Conservation (phyloP, 1,284 basidiomycete genomes). For the Tremellales sp. region DNA sequence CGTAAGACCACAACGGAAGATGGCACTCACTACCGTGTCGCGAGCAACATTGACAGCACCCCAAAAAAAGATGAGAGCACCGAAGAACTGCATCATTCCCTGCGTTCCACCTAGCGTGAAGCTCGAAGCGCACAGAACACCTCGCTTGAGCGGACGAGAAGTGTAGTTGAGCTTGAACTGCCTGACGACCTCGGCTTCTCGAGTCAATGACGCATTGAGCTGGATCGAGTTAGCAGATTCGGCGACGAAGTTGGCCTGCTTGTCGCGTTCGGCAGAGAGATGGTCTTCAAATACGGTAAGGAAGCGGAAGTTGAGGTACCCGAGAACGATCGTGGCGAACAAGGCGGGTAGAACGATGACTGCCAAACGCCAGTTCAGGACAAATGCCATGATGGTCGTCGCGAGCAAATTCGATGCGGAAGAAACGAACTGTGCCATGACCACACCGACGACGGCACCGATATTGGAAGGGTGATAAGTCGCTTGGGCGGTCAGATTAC, state of each 20-base stretch:
- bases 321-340: conserved; percentile 16
- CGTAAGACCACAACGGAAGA: no score
- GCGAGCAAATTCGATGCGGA: conserved; percentile 36
- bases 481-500: conserved; percentile 46
- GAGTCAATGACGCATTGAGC: conserved; percentile 47
- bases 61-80: conserved; percentile 47
- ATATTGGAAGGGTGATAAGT: conserved; percentile 43
- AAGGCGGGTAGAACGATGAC: conserved; percentile 43
- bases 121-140: conserved; percentile 34
- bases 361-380: conserved; percentile 45
- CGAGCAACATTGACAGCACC: conserved; percentile 33
- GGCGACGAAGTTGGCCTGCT: conserved; percentile 40
- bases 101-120: conserved; percentile 42
- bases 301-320: conserved; percentile 23
- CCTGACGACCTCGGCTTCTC: conserved; percentile 36
- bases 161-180: conserved; percentile 20
- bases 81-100: conserved; percentile 40
- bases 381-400: conserved; percentile 43
- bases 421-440: conserved; percentile 46
- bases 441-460: conserved; percentile 44
- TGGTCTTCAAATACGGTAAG: conserved; percentile 38
- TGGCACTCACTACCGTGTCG: conserved; percentile 21
- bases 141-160: conserved; percentile 6
- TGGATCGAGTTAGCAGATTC: conserved; percentile 49
- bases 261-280: conserved; percentile 37